Base-by-base conservation (phyloP, 208 protist species). In the Wallacemonas sp. region DNA sequence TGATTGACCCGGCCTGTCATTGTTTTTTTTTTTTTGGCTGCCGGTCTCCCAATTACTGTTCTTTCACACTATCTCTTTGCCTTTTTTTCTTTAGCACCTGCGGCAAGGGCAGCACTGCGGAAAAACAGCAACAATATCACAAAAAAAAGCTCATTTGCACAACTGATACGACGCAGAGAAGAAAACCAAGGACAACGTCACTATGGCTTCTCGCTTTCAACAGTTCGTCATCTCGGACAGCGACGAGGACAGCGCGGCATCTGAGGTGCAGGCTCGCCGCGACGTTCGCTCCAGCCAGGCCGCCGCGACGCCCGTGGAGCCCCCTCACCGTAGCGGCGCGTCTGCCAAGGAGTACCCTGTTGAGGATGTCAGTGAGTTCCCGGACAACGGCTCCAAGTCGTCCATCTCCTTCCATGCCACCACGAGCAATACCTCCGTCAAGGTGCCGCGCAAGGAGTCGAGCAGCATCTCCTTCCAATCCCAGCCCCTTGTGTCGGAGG, bases 151-250 rank as follows among this genome's bases (percentile, higher is more conserved):
- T 38, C 32, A 24, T 10, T 59, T 24, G 12, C 52, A 17, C 24
- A 27, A 21, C 26, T 21, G 41, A 9, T 41, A 17, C n/a, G 6
- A 6, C 26, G 26, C 41, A 27, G n/a, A 27, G 39, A 27, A 60
- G 15, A 48, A 39, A 46, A 41, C 6, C 42, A 53, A 5, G 33
- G 30, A 29, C 21, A 37, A 12, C 17, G 24, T 50, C 26, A 52
- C 42, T 19, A 76, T 71, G 60, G 39, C 45, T 24, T 65, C 44
- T 17, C 71, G 76, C 12, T 85, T 85, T 19, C 45, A 81, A 41
- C 68, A 76, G 55, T 66, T 89, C 44, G 34, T 77, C 44, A 68
- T 88, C 26, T 68, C 45, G 10, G 78, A 85, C 67, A 89, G 82
- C 52, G 78, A 89, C 41, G 76, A 79, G 27, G 76, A 85, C 68